Base-by-base conservation (phyloP, 1,284 basidiomycete genomes). In the Pterulicium gracile region DNA sequence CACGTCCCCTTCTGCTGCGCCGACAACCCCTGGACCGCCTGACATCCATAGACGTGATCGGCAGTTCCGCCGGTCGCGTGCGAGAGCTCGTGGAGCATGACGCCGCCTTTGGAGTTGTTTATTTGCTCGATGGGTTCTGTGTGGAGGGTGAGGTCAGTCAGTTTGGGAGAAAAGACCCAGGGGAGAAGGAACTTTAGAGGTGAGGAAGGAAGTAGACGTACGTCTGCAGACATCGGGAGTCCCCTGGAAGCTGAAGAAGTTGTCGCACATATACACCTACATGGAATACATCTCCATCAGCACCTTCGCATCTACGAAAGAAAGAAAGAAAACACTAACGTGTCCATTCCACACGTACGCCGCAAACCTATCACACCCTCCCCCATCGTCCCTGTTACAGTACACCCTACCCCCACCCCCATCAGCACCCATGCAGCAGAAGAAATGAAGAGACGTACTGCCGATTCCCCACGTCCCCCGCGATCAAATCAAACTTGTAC, bases 41-140 rank as follows among this genome's bases (percentile, higher is more conserved):
- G 13, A 17, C 42, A 43, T 7, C 20, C 7, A 21, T 43, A 43
- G 5, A 19, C 7, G 23, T n/a, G 20, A 23, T 43, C 42, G 12
- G 14, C 23, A 21, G 42, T 22, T 12, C 7, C 20, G 20, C 14
- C 20, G 23, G 23, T 24, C 10, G 42, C 42, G 20, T 43, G 42
- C 4, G 42, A 43, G 20, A 43, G 42, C 42, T 43, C 42, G 42
- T 43, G 42, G 5, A 43, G 42, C 4, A 43, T 43, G 10, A 43
- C 15, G 15, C 36, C 36, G 4, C 36, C 36, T 17, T 39, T 7
- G 36, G n/a, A 15, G 36, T 39, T 17, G 36, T 39, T 39, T 13
- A 39, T 39, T 7, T 7, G 7, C 5, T 18, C 36, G 15, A 39
- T 39, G 15, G 36, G 7, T 18, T 39, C 36, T 39, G 36, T 39